phyloP scores from a whole-genome alignment of 2,329 filamentous ascomycete species.

The Leptographium flavum region DNA sequence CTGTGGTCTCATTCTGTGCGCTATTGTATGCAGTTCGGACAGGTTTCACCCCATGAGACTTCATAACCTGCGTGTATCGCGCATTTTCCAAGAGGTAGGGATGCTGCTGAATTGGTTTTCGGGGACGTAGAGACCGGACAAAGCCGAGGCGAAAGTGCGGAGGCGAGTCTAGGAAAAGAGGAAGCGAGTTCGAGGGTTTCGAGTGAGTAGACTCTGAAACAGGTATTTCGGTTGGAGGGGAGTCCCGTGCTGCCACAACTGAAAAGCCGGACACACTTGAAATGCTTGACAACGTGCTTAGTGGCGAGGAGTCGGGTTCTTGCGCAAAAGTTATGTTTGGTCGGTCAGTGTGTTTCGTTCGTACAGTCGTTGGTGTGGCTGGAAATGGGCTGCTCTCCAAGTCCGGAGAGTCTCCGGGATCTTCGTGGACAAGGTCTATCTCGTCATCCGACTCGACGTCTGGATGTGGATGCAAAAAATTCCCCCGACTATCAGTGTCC shows the following conservation, averaged over 20 bases:
- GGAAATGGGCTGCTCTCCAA: not conserved
- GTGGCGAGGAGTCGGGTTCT: slow-evolving; percentile 5
- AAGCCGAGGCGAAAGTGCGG: slow-evolving; percentile 16
- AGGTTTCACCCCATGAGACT: slow-evolving; percentile 39
- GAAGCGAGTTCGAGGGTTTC: not conserved
- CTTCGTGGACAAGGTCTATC: slow-evolving; percentile 7
- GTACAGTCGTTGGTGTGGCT: not conserved
- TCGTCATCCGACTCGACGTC: slow-evolving; percentile 7
- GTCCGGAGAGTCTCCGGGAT: not conserved
- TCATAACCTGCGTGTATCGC: slow-evolving; percentile 37
- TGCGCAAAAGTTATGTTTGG: not conserved
- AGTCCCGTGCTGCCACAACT: slow-evolving; percentile 1
- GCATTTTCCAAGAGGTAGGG: slow-evolving; percentile 43
- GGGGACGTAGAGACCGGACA: slow-evolving; percentile 38
- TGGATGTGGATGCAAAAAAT: not conserved
- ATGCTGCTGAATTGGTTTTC: slow-evolving; percentile 47
- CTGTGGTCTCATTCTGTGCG: slow-evolving; percentile 14
- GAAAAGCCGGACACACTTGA: not conserved
- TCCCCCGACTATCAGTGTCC: not conserved
- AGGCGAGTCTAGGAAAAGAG: slow-evolving; percentile 8
- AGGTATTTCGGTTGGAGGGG: not conserved
- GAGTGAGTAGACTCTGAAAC: not conserved
- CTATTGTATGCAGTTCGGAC: slow-evolving; percentile 25
- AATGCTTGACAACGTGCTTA: slow-evolving; percentile 5
- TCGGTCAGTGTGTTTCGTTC: not conserved